Base-by-base conservation (phyloP, 2,329 filamentous ascomycete genomes). In the Cyclaneusma minus region DNA sequence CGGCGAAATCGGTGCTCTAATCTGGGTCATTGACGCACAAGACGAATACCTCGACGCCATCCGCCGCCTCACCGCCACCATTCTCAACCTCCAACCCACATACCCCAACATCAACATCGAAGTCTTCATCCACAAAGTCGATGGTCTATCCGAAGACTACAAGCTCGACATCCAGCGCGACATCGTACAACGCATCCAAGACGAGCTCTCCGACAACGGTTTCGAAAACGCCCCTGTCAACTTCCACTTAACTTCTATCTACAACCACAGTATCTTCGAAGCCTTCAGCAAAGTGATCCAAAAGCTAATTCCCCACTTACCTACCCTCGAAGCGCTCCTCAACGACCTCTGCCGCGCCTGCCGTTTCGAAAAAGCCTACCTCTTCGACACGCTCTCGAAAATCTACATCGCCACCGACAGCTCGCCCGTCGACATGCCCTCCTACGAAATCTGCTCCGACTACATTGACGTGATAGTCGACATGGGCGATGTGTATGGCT, bases 391-490 rank as follows among this genome's bases (percentile, higher is more conserved):
- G 6, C 68, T 92, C 40, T 92, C 82, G 55, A 98, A 98, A 58
- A 93, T 98, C 35, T 98, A 98, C 56, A 92, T 98, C 40, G 89
- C 89, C 1, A 94, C 87, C 4, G 89, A 98, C 50, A 89, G 78
- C 16, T 78, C 81, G 20, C 87, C 87, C 0, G 82, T 87, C 16
- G 87, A 95, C 45, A 89, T 94, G 64, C 79, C 81, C 21, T 87
- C 81, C 48, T 98, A 98, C 51, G 89, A 95, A 56, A 92, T 95
- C 45, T 98, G 89, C 56, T 92, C 83, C 25, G 89, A 98, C 49
- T 95, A 93, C 49, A 94, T 98, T 40, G 89, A 98, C 50, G 84
- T 95, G 33, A 92, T 98, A 35, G 87, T 95, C 31, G 89, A 98
- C 49, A 79, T 95, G 28, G 89, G 83, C 15, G 87, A 95, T 47